phyloP scores from a whole-genome alignment of 768 basidiomycete genomes.

The Amanita polypyramis region DNA sequence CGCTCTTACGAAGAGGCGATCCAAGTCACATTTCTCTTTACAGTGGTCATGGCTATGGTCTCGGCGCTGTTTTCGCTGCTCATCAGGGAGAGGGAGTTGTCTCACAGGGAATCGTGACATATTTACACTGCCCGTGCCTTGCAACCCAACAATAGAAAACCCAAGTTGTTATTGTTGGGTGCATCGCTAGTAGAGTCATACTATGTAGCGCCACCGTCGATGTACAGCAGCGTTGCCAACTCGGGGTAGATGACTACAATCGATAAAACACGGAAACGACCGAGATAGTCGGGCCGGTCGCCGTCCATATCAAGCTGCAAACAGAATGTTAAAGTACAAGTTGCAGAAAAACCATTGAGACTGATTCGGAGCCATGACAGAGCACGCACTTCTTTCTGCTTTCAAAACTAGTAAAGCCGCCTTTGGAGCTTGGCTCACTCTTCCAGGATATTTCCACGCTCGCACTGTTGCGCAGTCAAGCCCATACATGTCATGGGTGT shows the following conservation, averaged over 20 bases:
- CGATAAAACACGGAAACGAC: too few species aligned
- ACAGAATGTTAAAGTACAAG: too few species aligned
- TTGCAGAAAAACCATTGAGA: too few species aligned
- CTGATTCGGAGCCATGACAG: slow-evolving; percentile 25
- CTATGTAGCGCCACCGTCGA: neutral
- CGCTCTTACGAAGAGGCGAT: slow-evolving; percentile 35
- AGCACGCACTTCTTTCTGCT: slow-evolving; percentile 41
- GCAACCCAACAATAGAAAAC: too few species aligned
- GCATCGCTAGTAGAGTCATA: too few species aligned
- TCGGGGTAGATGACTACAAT: neutral
- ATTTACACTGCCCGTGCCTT: neutral
- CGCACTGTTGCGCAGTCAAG: slow-evolving; percentile 48
- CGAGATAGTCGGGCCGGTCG: too few species aligned
- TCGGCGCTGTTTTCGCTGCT: slow-evolving; percentile 36
- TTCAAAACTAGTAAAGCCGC: slow-evolving; percentile 49
- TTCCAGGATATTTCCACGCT: slow-evolving; percentile 48
- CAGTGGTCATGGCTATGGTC: slow-evolving; percentile 27
- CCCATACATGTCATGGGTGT: slow-evolving; percentile 48
- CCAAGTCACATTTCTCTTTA: slow-evolving; percentile 37
- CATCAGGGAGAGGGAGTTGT: slow-evolving; percentile 39
- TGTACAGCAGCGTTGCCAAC: too few species aligned
- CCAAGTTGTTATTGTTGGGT: too few species aligned
- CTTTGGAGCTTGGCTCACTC: slow-evolving; percentile 58
- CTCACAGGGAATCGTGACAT: slow-evolving; percentile 2
- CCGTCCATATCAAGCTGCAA: too few species aligned